A percentile compares a stretch with the other conserved stretches of the same genome.
These are phyloP conservation scores for Pachyrhizus erosus DNA, from an alignment of 306 rosid species.

Conservation along the genomic window DNA sequence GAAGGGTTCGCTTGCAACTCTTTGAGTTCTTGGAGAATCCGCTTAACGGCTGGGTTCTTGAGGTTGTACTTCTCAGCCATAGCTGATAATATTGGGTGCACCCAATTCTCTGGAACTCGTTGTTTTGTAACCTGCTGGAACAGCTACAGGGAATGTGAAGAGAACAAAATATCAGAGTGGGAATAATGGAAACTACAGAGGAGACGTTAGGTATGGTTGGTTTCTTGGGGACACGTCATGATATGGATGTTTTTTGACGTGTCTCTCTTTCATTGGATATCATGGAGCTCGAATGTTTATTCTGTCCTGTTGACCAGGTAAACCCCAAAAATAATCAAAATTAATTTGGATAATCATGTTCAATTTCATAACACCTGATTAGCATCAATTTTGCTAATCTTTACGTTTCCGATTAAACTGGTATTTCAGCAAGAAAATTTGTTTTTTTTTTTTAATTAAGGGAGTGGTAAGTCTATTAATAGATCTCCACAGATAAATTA, in stretches of 20 bases:
- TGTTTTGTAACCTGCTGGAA: not conserved
- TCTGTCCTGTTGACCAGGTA: not conserved
- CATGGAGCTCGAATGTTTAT: not conserved
- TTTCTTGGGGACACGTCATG: constrained; percentile 47
- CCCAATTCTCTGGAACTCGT: not conserved
- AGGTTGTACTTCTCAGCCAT: constrained; percentile 86
- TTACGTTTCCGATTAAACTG: not conserved
- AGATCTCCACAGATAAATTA: too few species aligned
- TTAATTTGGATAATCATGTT: not conserved
- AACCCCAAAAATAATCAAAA: not conserved
- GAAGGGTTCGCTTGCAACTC: constrained; percentile 96
- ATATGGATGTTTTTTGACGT: constrained; percentile 11
- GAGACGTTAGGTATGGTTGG: not conserved
- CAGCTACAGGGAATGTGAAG: not conserved
- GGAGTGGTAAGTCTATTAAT: too few species aligned
- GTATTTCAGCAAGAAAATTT: not conserved
- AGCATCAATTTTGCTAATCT: too few species aligned
- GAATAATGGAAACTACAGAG: not conserved
- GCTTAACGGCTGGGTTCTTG: constrained; percentile 91
- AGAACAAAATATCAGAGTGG: not conserved
- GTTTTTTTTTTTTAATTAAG: not conserved
- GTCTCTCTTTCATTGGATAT: constrained; percentile 42
- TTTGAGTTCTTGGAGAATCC: constrained; percentile 93
- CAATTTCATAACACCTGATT: not conserved
- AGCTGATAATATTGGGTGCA: not conserved